Base-by-base conservation (phyloP, 495 filamentous ascomycete genomes). In the Geopyxis carbonaria region DNA sequence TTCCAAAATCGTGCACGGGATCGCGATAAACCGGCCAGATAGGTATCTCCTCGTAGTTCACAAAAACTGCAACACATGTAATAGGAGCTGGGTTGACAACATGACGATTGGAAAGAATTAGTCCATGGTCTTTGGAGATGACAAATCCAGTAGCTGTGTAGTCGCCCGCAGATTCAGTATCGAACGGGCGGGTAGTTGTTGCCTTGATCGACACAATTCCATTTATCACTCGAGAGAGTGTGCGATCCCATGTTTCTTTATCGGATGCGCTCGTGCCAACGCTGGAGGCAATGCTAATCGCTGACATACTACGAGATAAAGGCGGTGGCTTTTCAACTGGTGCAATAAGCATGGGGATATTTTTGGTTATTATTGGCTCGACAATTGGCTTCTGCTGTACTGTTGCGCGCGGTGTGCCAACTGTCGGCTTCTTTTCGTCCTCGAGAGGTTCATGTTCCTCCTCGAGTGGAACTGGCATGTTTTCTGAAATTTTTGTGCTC, bases 121-220 rank as follows among this genome's bases (percentile, higher is more conserved):
- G 38, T 14, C 53, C 53, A 10, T 56, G 53, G 34, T 56, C 47
- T 40, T 56, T 56, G 8, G 47, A 51, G 34, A 56, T 56, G 27
- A 56, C 47, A 22, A 56, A 56, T 21, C 53, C 53, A 2, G 53
- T 56, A 10, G 53, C 53, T 13, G 52, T 56, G 31, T 56, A 56
- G 36, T 56, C 52, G 2, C 53, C 53, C 5, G 53, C 53, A 30
- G 52, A 51, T 30, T 56, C 53, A 2, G 53, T 56, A 42, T 56
- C 53, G 35, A 56, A 56, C 7, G 52, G 52, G 14, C 53, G 47
- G 7, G 53, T 56, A 10, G 52, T 56, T 21, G 53, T 52, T 9
- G 53, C 53, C 24, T 56, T 56, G 15, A 56, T 56, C 2, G 52
- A 56, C 11, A 56, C 53, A 46, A 56, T 56, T n/a, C 53, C 53